Conservation (phyloP, 305 asterid species). For the Solanum chacoense region DNA sequence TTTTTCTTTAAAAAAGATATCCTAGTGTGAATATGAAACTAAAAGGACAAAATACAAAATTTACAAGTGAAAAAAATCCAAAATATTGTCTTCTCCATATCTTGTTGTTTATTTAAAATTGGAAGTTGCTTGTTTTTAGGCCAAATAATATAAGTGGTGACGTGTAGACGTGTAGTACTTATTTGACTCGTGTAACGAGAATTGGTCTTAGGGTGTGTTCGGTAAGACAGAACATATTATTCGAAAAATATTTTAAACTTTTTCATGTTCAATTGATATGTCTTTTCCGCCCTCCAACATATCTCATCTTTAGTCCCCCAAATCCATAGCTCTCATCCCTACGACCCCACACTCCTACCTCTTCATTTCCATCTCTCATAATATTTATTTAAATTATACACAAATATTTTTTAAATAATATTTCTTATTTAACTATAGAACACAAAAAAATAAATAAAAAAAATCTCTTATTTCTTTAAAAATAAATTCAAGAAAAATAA, state of each 20-base stretch:
- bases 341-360: background rate
- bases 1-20: background rate
- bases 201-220: background rate
- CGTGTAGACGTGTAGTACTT: background rate
- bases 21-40: background rate
- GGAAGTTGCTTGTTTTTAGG: background rate
- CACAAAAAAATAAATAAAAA: fast-evolving
- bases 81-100: background rate
- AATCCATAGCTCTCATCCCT: background rate
- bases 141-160: background rate
- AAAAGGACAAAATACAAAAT: background rate
- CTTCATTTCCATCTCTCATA: background rate
- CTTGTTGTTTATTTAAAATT: background rate
- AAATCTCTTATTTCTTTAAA: too few relatives aligned
- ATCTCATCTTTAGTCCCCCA: background rate
- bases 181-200: background rate
- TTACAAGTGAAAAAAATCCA: background rate
- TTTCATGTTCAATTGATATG: background rate
- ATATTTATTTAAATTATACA: background rate
- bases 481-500: too few relatives aligned
- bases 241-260: background rate
- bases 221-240: background rate
- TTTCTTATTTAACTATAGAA: background rate
- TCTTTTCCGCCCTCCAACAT: background rate
- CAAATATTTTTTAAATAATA: background rate